These are phyloP conservation scores for Globisporangium acanthophoron DNA, from an alignment of 352 stramenopile genomes.

Conservation along the genomic window DNA sequence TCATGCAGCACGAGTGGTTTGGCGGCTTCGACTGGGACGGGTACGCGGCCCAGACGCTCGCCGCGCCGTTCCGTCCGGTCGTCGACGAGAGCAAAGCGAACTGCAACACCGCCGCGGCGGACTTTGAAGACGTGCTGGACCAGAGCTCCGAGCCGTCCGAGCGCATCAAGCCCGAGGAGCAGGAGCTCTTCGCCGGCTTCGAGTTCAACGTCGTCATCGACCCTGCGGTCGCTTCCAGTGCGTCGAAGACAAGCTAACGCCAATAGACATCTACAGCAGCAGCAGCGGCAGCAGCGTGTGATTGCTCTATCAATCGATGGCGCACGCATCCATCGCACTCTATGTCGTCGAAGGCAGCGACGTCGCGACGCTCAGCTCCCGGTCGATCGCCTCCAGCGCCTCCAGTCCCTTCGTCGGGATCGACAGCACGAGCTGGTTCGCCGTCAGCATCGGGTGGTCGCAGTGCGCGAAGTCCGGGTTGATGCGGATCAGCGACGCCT, in stretches of 20 bases:
- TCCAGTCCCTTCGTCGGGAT: slow-evolving; percentile 47
- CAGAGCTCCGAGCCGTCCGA: slow-evolving; percentile 23
- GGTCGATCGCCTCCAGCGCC: slow-evolving; percentile 45
- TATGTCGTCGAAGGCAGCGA: background rate
- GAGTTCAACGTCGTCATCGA: slow-evolving; percentile 44
- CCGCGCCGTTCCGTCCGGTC: slow-evolving; percentile 38
- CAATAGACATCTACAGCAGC: background rate
- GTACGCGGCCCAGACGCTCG: slow-evolving; percentile 29
- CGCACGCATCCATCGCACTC: background rate
- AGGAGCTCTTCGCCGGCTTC: slow-evolving; percentile 45
- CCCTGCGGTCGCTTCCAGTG: background rate
- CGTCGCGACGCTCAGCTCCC: background rate
- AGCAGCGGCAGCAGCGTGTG: background rate
- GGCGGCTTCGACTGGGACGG: slow-evolving; percentile 46
- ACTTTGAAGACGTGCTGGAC: slow-evolving; percentile 64
- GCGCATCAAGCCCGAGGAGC: slow-evolving; percentile 36
- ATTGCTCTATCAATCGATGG: background rate
- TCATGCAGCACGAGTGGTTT: slow-evolving; percentile 57
- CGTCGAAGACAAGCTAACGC: background rate
- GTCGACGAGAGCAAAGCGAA: slow-evolving; percentile 60
- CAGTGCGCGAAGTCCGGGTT: slow-evolving; percentile 67
- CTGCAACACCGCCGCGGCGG: slow-evolving; percentile 48
- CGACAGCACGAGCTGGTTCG: slow-evolving; percentile 37
- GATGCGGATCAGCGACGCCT: slow-evolving; percentile 66
- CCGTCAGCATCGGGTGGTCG: slow-evolving; percentile 38